Base-by-base conservation (phyloP, 2,329 filamentous ascomycete species). In the Plenodomus tracheiphilus region DNA sequence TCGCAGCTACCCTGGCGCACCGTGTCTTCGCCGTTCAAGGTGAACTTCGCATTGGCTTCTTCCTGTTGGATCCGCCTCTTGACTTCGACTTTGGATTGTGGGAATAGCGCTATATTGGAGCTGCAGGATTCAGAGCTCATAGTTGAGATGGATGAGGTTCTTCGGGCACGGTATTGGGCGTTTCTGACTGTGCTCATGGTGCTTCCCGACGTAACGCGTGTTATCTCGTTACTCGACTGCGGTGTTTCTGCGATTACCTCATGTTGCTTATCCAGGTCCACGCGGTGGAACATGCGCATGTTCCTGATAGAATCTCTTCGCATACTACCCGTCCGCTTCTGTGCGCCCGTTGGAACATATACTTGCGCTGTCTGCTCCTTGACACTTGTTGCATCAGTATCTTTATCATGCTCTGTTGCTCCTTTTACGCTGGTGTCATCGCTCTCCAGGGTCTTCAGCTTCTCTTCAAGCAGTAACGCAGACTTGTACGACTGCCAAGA, bases 401-500 rank as follows among this genome's bases (percentile, higher is more conserved):
- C 41, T 35, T 40, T 44, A 18, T 37, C 41, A 4, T 19, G 1
- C 15, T 22, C 21, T 4, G 18, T 16, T 8, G 8, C 18, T 9
- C 18, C 15, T 20, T 37, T 18, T 3, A 18, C 16, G 4, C 15
- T 17, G 9, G 13, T 16, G 5, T 9, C n/a, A 5, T 21, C 16
- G 15, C 18, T 42, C 17, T 16, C 9, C n/a, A 45, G 19, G 10
- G 19, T 41, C 34, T 45, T 45, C 18, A 63, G 16, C 30, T 41
- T 50, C 35, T 62, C 58, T 19, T 62, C 58, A 9, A 63, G 39
- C 28, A 43, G 52, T 10, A 58, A 49, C 41, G 64, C 52, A 15
- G 49, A 47, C 16, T 46, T 53, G 40, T 64, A 65, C 17, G 52
- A 45, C 30, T 56, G 54, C 61, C 64, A 64, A 6, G 59, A 54